Evolutionary conservation across 139 green algal species (phyloP), one percentile per base, ranked within the genome.

Genomic region (Asterochloris sp.): DNA sequence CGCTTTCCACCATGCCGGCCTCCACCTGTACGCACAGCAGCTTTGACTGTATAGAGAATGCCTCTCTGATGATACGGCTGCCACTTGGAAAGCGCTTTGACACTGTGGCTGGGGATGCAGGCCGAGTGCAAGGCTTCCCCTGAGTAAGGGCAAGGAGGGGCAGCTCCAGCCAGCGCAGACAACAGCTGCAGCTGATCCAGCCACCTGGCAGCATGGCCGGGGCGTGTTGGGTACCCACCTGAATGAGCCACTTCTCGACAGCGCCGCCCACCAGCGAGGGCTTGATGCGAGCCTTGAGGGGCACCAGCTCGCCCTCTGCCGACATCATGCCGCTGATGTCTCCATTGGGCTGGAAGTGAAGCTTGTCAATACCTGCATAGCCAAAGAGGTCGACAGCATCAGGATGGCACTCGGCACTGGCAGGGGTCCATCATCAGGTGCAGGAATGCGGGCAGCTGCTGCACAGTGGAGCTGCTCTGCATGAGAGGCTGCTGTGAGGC

Each of bases 231-330:
- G 54, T 29, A 38, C 29, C 10, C 17, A 88, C 85, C 82, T 89
- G 82, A 14, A 87, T 75, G 24, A 95, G 92, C 92, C 92, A 94
- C 83, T 91, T 90, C 90, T 95, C 92, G 11, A 95, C 92, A 47
- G 89, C 86, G 23, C 92, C 92, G 78, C 90, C 88, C 0, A 89
- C 92, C 17, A 92, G 85, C 10, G 85, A 80, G 13, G 92, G 92
- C 86, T 89, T 88, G 82, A 95, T 92, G 62, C 81, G 83, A 4
- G 86, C 93, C 86, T 92, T 93, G 60, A 94, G 75, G 66, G 89
- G 87, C 26, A 95, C 87, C 38, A 92, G 60, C 85, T 95, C 92
- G 17, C 88, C 88, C 84, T 95, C 92, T 14, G 85, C 84, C 27
- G 84, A 91, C 26, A 91, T 81, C 92, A 95, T 95, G 76, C 85